These are phyloP conservation scores for Chlamydomonas reinhardtii DNA, from an alignment of 163 green algal species.

Conservation along the genomic window DNA sequence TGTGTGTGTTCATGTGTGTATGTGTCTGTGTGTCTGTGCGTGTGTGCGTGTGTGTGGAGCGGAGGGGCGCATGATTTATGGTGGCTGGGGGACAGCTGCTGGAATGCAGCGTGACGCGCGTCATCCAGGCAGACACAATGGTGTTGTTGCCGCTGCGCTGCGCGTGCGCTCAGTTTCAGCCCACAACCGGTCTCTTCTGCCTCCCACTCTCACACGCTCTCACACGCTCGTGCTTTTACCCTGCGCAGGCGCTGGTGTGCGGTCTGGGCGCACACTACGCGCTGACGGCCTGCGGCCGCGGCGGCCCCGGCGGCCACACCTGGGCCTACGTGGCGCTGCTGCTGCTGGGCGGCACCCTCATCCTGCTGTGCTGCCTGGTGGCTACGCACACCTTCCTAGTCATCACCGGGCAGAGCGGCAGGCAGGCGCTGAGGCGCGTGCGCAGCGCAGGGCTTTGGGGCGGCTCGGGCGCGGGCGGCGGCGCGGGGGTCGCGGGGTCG, in stretches of 20 bases:
- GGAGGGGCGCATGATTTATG: no score
- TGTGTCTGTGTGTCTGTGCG: no score
- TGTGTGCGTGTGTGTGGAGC: neutral
- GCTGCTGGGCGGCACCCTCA: neutral
- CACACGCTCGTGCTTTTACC: no score
- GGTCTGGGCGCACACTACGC: constrained; percentile 25
- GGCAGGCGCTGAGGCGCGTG: neutral
- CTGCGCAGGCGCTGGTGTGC: neutral
- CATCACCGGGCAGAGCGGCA: constrained; percentile 21
- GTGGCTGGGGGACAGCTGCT: no score
- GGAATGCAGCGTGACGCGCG: no score
- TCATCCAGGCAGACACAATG: no score
- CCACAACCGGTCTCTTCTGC: no score
- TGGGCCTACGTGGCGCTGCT: neutral
- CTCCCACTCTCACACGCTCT: no score
- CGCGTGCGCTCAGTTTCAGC: no score
- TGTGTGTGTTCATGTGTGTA: no score
- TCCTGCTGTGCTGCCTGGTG: neutral
- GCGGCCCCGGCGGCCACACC: neutral
- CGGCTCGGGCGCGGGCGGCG: neutral
- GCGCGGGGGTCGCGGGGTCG: neutral
- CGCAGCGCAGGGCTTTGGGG: neutral
- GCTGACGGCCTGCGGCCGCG: constrained; percentile 36
- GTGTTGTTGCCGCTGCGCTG: no score
- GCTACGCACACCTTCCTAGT: constrained; percentile 5